Evolutionary conservation across 495 filamentous ascomycete species (phyloP).

Genomic region (Pyronema omphalodes): DNA sequence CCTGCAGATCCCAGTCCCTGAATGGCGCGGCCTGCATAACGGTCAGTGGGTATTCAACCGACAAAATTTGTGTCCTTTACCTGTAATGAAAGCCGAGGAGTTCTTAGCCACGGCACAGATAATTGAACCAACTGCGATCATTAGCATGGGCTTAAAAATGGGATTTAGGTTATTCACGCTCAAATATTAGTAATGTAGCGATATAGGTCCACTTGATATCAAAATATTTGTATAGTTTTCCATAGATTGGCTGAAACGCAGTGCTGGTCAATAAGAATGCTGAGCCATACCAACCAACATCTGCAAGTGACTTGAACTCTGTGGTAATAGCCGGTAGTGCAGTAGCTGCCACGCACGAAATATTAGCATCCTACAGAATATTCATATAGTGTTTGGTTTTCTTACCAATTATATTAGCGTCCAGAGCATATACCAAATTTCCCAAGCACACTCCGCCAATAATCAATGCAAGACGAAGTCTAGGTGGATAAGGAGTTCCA

Average conservation of each 20-base stretch:
- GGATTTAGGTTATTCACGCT: constrained; percentile 21
- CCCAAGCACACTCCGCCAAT: no score
- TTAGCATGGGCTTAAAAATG: no score
- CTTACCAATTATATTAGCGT: no score
- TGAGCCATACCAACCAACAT: constrained; percentile 70
- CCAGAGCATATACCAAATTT: no score
- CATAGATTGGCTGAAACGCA: constrained; percentile 50
- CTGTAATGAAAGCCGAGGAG: constrained; percentile 58
- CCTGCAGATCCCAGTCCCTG: constrained; percentile 68
- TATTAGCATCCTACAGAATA: no score
- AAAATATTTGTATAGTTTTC: constrained; percentile 66
- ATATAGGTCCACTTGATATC: constrained; percentile 43
- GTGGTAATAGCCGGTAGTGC: constrained; percentile 73
- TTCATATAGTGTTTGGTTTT: no score
- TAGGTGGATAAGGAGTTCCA: no score
- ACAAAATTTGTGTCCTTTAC: constrained; percentile 17
- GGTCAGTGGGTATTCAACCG: no score
- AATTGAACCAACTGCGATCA: constrained; percentile 40
- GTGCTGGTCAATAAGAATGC: constrained; percentile 30
- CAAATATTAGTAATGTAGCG: constrained; percentile 54
- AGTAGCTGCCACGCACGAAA: constrained; percentile 30
- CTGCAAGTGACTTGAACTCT: constrained; percentile 51
- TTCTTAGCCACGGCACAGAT: constrained; percentile 62
- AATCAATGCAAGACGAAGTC: no score
- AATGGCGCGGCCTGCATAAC: constrained; percentile 38